Evolutionary conservation across 257 asterid genomes (phyloP), one percentile per base, ranked within the genome.

Genomic region (Gardenia jasminoides): DNA sequence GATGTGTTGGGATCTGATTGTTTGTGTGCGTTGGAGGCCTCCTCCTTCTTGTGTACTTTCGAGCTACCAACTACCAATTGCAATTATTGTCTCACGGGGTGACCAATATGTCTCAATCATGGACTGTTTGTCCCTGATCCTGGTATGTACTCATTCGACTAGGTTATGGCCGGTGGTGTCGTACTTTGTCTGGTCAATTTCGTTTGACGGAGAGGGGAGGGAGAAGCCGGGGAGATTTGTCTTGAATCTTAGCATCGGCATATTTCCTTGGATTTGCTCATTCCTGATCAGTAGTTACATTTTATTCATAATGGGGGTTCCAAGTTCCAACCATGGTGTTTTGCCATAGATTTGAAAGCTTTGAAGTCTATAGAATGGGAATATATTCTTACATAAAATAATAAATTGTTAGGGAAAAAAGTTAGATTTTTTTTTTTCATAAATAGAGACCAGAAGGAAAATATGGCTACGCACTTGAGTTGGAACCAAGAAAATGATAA

Each of bases 81-180:
- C 66, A 59, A 59, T 59, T 1, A 24, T 59, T 59, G 66, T 7
- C 7, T 59, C 66, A 59, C 66, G 66, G 66, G 66, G 41, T 59
- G 7, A 59, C 28, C 28, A n/a, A n/a, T n/a, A 2, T 36, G 4
- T 59, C 8, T 12, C 66, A 59, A 59, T 59, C 31, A 24, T 6
- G 7, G 30, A 22, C 66, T 5, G 66, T 59, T 24, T 61, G 62
- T 54, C 62, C 62, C 26, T 24, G 24, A 7, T n/a, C 62, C 19
- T 19, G 1, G n/a, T 54, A 54, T 54, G 26, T 6, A 54, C 20
- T 20, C 26, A 12, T 8, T 2, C 26, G 2, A 19, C n/a, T n/a
- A 59, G 31, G 66, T 59, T 59, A 59, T 58, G 66, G 66, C n/a
- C 67, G 67, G 67, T 61, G 2, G 67, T 24, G 67, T 61, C 67